These are phyloP conservation scores for Melastoma malabathricum DNA, from an alignment of 345 rosid species.

Conservation along the genomic window DNA sequence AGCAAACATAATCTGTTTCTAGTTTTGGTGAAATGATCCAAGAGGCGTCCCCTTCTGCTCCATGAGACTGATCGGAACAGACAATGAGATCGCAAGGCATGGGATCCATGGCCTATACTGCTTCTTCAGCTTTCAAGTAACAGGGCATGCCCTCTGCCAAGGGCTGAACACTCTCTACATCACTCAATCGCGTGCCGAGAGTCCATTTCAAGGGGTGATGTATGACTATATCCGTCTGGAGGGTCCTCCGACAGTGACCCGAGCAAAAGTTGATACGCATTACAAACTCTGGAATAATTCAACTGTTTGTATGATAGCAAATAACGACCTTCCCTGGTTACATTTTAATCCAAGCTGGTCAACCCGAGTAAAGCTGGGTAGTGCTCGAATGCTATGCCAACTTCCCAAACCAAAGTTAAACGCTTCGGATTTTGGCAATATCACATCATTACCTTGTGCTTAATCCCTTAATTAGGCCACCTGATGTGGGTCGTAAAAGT, in stretches of 20 bases:
- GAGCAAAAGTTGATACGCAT: too few relatives aligned
- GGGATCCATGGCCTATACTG: conserved; percentile 24
- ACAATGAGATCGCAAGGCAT: conserved; percentile 35
- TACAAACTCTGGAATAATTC: too few relatives aligned
- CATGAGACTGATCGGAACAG: conserved; percentile 18
- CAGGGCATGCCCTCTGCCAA: conserved; percentile 3
- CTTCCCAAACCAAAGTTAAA: too few relatives aligned
- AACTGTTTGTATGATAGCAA: too few relatives aligned
- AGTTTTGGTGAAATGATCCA: conserved; percentile 8
- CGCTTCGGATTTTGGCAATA: too few relatives aligned
- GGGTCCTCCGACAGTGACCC: conserved; percentile 8
- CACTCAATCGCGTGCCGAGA: conserved; percentile 13
- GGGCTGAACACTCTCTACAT: conserved; percentile 18
- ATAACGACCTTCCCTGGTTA: too few relatives aligned
- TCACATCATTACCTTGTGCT: too few relatives aligned
- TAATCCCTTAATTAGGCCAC: too few relatives aligned
- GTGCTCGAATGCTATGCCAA: too few relatives aligned
- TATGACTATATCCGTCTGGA: conserved; percentile 33
- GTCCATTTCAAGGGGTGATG: conserved; percentile 22
- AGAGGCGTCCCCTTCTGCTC: conserved; percentile 6
- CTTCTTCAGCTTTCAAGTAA: conserved; percentile 13
- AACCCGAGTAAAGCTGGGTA: too few relatives aligned
- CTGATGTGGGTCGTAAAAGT: too few relatives aligned
- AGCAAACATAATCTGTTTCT: neutral
- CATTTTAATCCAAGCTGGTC: too few relatives aligned